Conservation (phyloP, 441 rosid genomes). For the Jatropha multifida region DNA sequence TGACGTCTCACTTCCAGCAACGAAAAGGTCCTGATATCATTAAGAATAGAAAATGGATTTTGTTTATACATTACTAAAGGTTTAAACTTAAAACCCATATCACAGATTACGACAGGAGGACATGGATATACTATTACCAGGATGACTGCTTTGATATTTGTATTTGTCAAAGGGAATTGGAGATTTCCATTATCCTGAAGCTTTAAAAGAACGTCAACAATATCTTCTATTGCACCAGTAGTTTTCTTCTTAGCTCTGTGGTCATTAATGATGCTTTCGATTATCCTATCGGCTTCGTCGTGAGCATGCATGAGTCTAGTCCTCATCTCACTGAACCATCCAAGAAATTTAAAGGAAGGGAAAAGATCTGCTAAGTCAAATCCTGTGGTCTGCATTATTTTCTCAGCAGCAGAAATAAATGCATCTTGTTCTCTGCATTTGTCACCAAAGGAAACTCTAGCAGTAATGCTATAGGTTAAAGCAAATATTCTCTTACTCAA, state of each 20-base stretch:
- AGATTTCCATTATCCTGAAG: neutral
- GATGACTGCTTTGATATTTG: neutral
- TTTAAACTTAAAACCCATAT: no score
- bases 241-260: neutral
- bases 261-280: neutral
- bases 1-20: slow-evolving; percentile 6
- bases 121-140: neutral
- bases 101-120: no score
- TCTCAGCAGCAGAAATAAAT: neutral
- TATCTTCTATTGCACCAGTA: neutral
- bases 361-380: neutral
- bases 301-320: neutral
- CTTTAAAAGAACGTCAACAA: neutral
- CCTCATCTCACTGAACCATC: neutral
- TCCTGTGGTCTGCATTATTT: neutral
- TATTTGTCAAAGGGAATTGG: neutral
- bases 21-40: neutral
- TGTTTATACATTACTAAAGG: neutral
- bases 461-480: neutral
- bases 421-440: neutral
- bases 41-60: neutral
- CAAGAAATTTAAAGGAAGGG: slow-evolving; percentile 6
- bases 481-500: neutral
- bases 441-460: neutral
- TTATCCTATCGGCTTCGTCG: neutral